Conservation (phyloP, 805 yeast genomes). For the Starmerella sp. region DNA sequence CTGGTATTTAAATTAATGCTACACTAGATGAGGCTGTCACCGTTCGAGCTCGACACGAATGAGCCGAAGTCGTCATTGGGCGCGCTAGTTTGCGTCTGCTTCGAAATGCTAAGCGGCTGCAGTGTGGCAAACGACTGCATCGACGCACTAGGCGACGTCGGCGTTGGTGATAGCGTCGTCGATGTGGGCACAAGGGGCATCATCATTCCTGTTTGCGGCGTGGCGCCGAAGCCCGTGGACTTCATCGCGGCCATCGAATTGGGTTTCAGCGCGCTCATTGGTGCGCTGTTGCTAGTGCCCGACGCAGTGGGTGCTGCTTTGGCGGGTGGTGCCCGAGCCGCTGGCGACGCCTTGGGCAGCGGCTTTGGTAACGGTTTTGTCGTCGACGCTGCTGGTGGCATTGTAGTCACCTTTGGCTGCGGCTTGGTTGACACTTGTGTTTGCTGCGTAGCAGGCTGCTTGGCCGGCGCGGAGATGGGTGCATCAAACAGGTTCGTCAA, state of each 20-base stretch:
- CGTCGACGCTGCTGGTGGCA: background rate
- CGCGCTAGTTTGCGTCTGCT: background rate
- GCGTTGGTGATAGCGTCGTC: background rate
- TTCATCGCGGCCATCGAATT: background rate
- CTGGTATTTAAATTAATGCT: background rate
- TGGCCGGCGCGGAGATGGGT: background rate
- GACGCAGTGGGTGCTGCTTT: background rate
- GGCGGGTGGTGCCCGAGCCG: background rate
- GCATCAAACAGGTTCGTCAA: background rate
- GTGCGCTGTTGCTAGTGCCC: background rate
- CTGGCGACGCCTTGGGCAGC: background rate
- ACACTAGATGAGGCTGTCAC: background rate
- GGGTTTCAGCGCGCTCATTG: background rate
- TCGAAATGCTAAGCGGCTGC: slow-evolving; percentile 3
- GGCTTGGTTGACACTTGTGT: background rate
- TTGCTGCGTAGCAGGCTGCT: background rate
- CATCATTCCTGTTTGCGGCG: background rate
- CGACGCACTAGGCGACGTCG: background rate
- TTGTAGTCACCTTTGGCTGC: background rate
- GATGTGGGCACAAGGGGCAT: background rate
- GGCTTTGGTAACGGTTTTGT: background rate
- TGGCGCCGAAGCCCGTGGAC: background rate
- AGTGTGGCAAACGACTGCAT: slow-evolving; percentile 2
- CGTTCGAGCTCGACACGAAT: slow-evolving; percentile 1
- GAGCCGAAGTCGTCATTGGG: slow-evolving; percentile 7